A percentile compares a stretch with the other conserved stretches of the same genome.
phyloP scores from a whole-genome alignment of 2,329 filamentous ascomycete genomes.

The Ophiostoma ulmi region DNA sequence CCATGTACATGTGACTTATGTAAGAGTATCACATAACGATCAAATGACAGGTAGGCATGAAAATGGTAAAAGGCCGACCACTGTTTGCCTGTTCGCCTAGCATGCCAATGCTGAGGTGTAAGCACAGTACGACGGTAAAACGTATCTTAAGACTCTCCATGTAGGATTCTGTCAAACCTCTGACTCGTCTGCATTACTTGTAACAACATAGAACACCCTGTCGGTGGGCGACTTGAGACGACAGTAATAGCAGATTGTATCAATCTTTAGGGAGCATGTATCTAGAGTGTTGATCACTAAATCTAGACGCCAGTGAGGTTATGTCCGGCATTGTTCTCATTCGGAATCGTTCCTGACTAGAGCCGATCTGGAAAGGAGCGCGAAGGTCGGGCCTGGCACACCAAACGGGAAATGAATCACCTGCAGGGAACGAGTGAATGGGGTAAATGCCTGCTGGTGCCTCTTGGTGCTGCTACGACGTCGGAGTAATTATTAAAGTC shows the following conservation, averaged over 20 bases:
- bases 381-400: not conserved
- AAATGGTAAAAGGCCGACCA: not conserved
- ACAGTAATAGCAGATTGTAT: not conserved
- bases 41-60: not conserved
- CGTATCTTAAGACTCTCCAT: not conserved
- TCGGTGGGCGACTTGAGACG: too few relatives aligned
- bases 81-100: not conserved
- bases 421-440: slow-evolving; percentile 11
- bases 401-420: slow-evolving; percentile 1
- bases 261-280: not conserved
- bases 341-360: not conserved
- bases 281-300: too few relatives aligned
- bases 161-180: not conserved
- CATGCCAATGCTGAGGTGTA: not conserved
- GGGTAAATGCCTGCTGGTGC: slow-evolving; percentile 19
- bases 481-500: not conserved
- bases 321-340: not conserved
- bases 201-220: not conserved
- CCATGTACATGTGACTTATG: not conserved
- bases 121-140: not conserved
- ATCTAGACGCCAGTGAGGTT: not conserved
- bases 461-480: slow-evolving; percentile 38
- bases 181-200: not conserved
- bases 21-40: not conserved
- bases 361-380: slow-evolving; percentile 4